Evolutionary conservation across 345 rosid genomes (phyloP), one percentile per base, ranked within the genome.

Genomic region (Eucalyptus erythrocorys): DNA sequence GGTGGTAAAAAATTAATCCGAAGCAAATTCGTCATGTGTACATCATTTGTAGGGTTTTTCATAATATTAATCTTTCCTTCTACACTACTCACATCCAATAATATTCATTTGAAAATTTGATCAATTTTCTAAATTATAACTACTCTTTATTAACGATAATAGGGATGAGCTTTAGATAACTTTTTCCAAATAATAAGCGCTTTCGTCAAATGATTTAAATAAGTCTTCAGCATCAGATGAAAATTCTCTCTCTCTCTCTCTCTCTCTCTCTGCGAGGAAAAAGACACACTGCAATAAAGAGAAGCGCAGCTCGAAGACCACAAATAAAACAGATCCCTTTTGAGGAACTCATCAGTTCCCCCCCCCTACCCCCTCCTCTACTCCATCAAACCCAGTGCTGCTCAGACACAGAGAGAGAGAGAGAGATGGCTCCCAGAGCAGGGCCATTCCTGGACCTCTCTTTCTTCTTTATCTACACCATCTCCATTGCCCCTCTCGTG

Each of bases 341-440:
- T 86, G 55, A 55, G 87, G 87, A 50, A 32, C 87, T 50, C 45
- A 49, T 86, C 87, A 86, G 45, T 50, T 22, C 30, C 10, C 87
- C 50, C 16, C 49, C 45, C 42, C 6, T 34, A 17, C 68, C 40
- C 64, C 30, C 45, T 17, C 9, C 13, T 40, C 71, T 61, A 30
- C 34, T 30, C 76, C 76, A 30, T 64, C 76, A 64, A 34, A 61
- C 81, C 81, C 84, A 76, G 84, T 3, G 47, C 84, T 40, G 84
- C 45, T 86, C 64, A 32, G 37, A 48, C 12, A n/a, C 5, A 32
- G 40, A 59, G 51, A 45, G 53, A 45, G 55, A 85, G 55, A 49
- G 42, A 49, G 87, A 86, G 64, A 86, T 48, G 59, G 55, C 61
- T 64, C 82, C 51, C 32, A 48, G 86, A 87, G 85, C 87, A 61